Percentiles rank a stretch among this genome's conserved stretches.
These are phyloP conservation scores for Moesziomyces sp. DNA, from an alignment of 1,284 basidiomycete genomes.

Conservation along the genomic window DNA sequence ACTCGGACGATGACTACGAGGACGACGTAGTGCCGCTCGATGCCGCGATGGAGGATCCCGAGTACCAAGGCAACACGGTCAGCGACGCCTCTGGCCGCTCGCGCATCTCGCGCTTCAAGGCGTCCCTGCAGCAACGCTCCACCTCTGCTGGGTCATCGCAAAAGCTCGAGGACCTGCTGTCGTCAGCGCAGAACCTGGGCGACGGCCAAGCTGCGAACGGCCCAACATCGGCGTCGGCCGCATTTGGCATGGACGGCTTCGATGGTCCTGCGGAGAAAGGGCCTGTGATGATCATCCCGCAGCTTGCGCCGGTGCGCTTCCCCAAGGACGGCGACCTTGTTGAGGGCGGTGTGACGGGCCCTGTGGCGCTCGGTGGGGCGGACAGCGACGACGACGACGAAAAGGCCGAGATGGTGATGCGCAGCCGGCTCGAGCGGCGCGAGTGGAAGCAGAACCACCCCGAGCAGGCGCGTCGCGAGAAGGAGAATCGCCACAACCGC, in stretches of 20 bases:
- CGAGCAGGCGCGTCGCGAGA: constrained; percentile 18
- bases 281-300: constrained; percentile 56
- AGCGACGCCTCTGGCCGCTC: constrained; percentile 9
- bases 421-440: constrained; percentile 43
- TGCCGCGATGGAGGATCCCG: constrained; percentile 42
- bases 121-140: constrained; percentile 23
- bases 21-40: constrained; percentile 49
- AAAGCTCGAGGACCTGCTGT: constrained; percentile 40
- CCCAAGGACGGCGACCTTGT: constrained; percentile 46
- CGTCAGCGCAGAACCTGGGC: constrained; percentile 42
- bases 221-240: constrained; percentile 1
- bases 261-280: not conserved
- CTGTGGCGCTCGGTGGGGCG: constrained; percentile 48
- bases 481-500: constrained; percentile 17
- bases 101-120: constrained; percentile 54
- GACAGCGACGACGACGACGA: constrained; percentile 59
- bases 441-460: constrained; percentile 40
- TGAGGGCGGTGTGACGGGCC: constrained; percentile 19
- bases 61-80: constrained; percentile 38
- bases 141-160: not conserved
- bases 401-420: constrained; percentile 51
- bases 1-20: constrained; percentile 39
- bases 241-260: constrained; percentile 30
- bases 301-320: constrained; percentile 45
- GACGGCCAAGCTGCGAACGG: not conserved